Evolutionary conservation across 169 alveolate species (phyloP), one percentile per base, ranked within the genome.

Genomic region (Plasmodium falciparum): DNA sequence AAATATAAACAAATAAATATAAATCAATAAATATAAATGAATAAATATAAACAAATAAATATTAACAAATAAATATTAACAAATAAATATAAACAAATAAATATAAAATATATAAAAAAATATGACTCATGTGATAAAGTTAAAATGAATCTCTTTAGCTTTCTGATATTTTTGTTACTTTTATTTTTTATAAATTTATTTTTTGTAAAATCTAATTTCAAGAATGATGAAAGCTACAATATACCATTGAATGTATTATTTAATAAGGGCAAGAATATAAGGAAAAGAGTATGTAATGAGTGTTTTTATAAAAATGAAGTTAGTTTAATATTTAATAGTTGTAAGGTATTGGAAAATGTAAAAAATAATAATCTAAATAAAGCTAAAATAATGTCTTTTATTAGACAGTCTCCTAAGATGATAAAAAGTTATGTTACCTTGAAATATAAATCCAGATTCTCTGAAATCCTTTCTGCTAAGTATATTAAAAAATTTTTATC

Each of bases 231-330:
- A 29, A 67, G 61, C 17, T 67, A 26, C 58, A 66, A 80, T 26
- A 26, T 67, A 4, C 90, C 90, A 5, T 50, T 80, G 5, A 80
- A 80, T 52, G 66, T 67, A n/a, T 29, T 80, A 50, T 80, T 80
- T 61, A 80, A 47, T 20, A 67, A 80, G 39, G 90, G 80, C 13
- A 80, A 66, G 12, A 13, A 69, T 59, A 80, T 80, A 1, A 33
- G 90, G 49, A 80, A 69, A 49, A 67, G 90, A 54, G 12, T 80
- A 52, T 80, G 90, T 26, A 67, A 67, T 80, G 90, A 80, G 22
- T 80, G 90, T 11, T 80, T 80, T 80, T 80, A 67, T 33, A 80
- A 67, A 80, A 80, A 80, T 54, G 90, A 80, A 69, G 70, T 80
- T 2, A 67, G 56, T 20, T 43, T 80, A 62, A 80, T 80, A 54